Percentiles rank a stretch among this genome's conserved stretches.
Conservation (phyloP, 306 rosid species). For the Prunus padus region DNA sequence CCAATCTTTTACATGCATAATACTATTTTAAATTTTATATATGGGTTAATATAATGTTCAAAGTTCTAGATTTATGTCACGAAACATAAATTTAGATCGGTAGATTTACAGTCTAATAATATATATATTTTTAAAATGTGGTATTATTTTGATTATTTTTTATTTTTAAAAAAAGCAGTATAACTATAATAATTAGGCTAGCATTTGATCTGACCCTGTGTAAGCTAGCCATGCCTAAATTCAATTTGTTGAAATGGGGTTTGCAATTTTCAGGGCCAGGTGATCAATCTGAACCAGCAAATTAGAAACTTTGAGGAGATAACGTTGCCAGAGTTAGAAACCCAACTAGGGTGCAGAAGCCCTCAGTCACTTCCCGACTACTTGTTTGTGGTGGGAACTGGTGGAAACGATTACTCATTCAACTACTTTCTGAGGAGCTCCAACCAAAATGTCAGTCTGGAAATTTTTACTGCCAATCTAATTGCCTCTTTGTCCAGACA, state of each 20-base stretch:
- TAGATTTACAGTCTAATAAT: too few relatives aligned
- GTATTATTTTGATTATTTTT: too few relatives aligned
- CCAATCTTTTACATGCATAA: too few relatives aligned
- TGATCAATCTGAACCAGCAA: constrained; percentile 35
- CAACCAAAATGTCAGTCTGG: constrained; percentile 20
- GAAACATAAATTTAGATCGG: too few relatives aligned
- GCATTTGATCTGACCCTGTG: too few relatives aligned
- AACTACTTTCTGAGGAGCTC: constrained; percentile 35
- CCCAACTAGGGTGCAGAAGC: constrained; percentile 3
- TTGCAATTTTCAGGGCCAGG: constrained; percentile 32
- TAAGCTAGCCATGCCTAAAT: background rate
- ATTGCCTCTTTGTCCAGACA: constrained; percentile 28
- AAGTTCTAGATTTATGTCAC: too few relatives aligned
- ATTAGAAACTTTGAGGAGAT: constrained; percentile 41
- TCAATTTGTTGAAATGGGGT: background rate
- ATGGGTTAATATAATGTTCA: too few relatives aligned
- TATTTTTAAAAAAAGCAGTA: too few relatives aligned
- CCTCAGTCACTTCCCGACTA: constrained; percentile 12
- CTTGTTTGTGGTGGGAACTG: constrained; percentile 49
- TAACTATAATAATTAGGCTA: too few relatives aligned
- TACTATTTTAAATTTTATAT: too few relatives aligned
- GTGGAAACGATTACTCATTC: constrained; percentile 48
- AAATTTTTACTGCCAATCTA: constrained; percentile 36
- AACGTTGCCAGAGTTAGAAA: constrained; percentile 39
- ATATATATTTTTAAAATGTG: too few relatives aligned